Base-by-base conservation (phyloP, 2,329 filamentous ascomycete genomes). In the Fusarium xyrophilum region DNA sequence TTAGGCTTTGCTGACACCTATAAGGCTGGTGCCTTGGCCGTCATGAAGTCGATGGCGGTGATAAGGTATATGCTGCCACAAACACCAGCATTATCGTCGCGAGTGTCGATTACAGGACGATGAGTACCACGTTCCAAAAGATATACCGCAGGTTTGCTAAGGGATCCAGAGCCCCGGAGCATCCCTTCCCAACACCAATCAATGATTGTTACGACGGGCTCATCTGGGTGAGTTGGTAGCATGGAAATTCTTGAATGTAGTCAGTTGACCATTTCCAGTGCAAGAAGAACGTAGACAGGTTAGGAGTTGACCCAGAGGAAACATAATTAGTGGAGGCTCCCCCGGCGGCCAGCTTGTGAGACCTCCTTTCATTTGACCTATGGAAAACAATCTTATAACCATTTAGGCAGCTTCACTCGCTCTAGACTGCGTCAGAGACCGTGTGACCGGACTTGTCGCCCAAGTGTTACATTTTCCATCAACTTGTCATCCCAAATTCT, bases 401-500 rank as follows among this genome's bases (percentile, higher is more conserved):
- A 2, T 13, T 1, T 0, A 74, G 72, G 72, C 72, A 3, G 69
- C 72, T 8, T 63, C 62, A 1, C 56, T 74, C 5, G 56, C 52
- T 3, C 6, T 74, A 0, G 38, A 63, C 7, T 68, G 63, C 7
- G 46, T 63, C 17, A 42, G 51, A 17, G 25, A 63, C 0, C 57
- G 60, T 5, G 56, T 73, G 4, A 66, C 69, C 3, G 71, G 72
- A 3, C 30, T 74, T 10, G 27, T 70, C 2, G 72, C 72, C 1
- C 72, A 74, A 28, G 67, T 71, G 1, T 25, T 74, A 0, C 61
- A 71, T 25, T 73, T 74, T 25, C 67, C 66, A 9, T 10, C 44
- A 7, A 30, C 50, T 8, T 74, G 72, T n/a, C 72, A 74, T 17
- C 72, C 71, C 11, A 73, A 70, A 10, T 59, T 68, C 46, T 74